Conservation (phyloP, 768 basidiomycete species). For the Clitopilus passeckerianus region DNA sequence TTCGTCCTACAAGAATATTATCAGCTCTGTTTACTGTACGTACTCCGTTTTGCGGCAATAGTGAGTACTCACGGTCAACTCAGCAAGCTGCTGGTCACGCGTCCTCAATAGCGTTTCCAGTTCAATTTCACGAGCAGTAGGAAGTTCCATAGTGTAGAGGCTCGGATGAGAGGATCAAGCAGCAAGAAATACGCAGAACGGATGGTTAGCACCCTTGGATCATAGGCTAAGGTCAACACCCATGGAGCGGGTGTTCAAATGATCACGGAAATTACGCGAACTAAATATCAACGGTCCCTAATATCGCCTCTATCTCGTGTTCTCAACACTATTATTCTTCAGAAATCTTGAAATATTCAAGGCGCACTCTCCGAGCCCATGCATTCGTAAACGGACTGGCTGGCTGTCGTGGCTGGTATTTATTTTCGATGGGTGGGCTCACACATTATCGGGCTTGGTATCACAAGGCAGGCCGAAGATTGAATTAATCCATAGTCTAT, state of each 20-base stretch:
- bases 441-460: too few species aligned
- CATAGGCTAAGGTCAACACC: slow-evolving; percentile 8
- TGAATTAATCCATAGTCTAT: too few species aligned
- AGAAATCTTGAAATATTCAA: too few species aligned
- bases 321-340: too few species aligned
- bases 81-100: slow-evolving; percentile 66
- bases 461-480: too few species aligned
- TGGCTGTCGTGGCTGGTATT: too few species aligned
- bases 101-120: slow-evolving; percentile 75
- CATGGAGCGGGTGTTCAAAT: slow-evolving; percentile 12
- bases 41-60: background rate
- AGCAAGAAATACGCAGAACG: slow-evolving; percentile 6
- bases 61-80: slow-evolving; percentile 56
- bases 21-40: background rate
- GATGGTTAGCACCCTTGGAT: slow-evolving; percentile 7
- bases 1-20: slow-evolving; percentile 54
- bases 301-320: too few species aligned
- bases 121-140: slow-evolving; percentile 72
- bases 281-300: background rate
- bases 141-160: slow-evolving; percentile 53
- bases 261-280: background rate
- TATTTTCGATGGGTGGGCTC: too few species aligned
- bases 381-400: too few species aligned
- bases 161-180: slow-evolving; percentile 4
- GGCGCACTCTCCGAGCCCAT: too few species aligned